Evolutionary conservation across 257 asterid species (phyloP), one percentile per base, ranked within the genome.

Genomic region (Cruciata laevipes): DNA sequence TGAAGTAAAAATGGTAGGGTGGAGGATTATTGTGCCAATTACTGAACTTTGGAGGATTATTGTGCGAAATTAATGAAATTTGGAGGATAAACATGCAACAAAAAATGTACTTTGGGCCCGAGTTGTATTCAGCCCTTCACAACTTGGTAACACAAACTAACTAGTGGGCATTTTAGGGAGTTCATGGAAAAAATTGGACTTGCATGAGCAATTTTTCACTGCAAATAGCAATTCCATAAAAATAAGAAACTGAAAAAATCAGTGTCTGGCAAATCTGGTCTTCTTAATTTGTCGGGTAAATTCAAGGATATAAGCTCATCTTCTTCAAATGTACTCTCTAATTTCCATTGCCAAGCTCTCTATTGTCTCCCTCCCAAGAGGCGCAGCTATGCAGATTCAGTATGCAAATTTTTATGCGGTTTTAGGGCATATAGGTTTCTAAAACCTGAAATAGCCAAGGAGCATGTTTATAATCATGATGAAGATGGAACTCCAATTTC

Each of bases 371-470:
- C 67, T 71, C 75, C 81, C 60, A 49, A 31, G 27, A 66, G 58
- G 69, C 76, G 84, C 67, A 83, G 75, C 66, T 67, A 57, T 79
- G 71, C 91, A 44, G 79, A 70, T 78, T 80, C 81, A 8, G 73
- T 85, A 74, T 69, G 62, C 76, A 76, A 62, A 63, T 85, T 86
- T 73, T 79, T 71, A 59, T 38, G 69, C 60, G 77, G 87, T 79
- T 88, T 81, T 80, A 82, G 96, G 81, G 71, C 30, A 31, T 79
- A 65, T 72, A 69, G 85, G 13, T 88, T 85, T 77, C 71, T 80
- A 11, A 80, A 81, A 61, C 75, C 51, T 67, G 86, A 80, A 30
- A 37, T 64, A 63, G 73, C 79, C 37, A 16, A 59, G 58, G 69
- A 68, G 74, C 72, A 42, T 63, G 52, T 7, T 47, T 68, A 61